Percentiles rank a stretch among this genome's conserved stretches.
Conservation (phyloP, 2,329 filamentous ascomycete species). For the Colletotrichum sp. region DNA sequence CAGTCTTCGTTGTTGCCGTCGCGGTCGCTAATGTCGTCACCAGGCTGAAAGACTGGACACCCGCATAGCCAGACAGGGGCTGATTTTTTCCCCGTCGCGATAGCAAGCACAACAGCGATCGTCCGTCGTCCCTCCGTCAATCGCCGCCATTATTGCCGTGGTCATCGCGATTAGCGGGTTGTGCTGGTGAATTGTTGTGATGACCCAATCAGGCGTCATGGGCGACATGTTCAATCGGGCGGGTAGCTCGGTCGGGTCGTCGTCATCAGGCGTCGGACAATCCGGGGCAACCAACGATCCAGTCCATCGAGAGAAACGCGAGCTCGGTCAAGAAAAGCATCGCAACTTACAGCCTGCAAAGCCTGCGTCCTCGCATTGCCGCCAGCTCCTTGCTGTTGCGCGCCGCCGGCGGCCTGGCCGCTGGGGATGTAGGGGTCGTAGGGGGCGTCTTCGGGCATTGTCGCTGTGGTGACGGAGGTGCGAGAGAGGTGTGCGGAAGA, state of each 20-base stretch:
- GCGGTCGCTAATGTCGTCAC: background rate
- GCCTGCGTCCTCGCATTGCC: constrained; percentile 63
- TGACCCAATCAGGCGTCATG: background rate
- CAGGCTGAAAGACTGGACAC: background rate
- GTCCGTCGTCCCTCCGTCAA: background rate
- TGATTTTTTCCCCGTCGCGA: background rate
- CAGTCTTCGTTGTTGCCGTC: background rate
- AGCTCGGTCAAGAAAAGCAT: constrained; percentile 1
- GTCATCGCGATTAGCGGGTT: background rate
- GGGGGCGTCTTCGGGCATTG: constrained; percentile 65
- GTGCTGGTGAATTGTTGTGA: background rate
- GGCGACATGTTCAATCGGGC: constrained; percentile 7
- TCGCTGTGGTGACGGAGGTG: constrained; percentile 28
- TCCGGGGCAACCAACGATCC: background rate
- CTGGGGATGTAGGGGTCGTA: constrained; percentile 91
- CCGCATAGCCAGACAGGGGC: background rate
- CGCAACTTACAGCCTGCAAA: constrained; percentile 80
- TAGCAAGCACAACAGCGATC: background rate
- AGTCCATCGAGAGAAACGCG: background rate
- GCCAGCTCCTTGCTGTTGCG: constrained; percentile 44
- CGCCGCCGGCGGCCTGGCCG: constrained; percentile 54
- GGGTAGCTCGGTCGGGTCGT: constrained; percentile 9
- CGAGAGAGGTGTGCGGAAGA: background rate
- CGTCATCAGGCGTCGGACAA: constrained; percentile 11
- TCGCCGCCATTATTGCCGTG: background rate